Conservation (phyloP, 305 asterid genomes). For the Solanum chacoense region DNA sequence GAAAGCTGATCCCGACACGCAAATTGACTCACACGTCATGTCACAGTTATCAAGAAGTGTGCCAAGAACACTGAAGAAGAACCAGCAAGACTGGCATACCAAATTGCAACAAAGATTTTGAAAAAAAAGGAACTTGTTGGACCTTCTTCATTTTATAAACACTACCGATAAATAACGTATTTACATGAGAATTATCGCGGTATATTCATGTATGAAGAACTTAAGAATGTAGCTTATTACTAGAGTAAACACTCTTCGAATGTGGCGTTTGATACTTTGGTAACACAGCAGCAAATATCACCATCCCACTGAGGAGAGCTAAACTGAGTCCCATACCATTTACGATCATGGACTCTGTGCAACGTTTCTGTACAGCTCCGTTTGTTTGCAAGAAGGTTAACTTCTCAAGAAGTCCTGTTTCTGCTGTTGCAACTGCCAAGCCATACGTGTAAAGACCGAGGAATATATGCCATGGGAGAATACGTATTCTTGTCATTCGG, state of each 20-base stretch:
- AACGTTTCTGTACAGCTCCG: conserved; percentile 40
- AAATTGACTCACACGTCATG: neutral
- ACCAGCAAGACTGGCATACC: neutral
- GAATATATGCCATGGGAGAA: conserved; percentile 82
- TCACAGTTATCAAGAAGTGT: neutral
- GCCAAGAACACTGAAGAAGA: neutral
- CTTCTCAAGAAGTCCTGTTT: conserved; percentile 82
- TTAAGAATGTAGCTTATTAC: conserved; percentile 20
- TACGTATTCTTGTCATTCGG: conserved; percentile 38
- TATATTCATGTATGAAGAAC: neutral
- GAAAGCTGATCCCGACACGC: neutral
- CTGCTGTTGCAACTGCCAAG: conserved; percentile 70
- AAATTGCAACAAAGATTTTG: neutral
- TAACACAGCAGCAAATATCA: conserved; percentile 50
- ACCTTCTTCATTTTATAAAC: neutral
- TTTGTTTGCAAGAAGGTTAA: conserved; percentile 55
- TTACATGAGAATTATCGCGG: neutral
- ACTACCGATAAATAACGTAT: neutral
- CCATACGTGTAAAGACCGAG: conserved; percentile 73
- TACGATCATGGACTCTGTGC: conserved; percentile 51
- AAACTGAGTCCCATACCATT: conserved; percentile 71
- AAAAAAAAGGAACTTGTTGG: neutral
- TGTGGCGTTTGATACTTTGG: conserved; percentile 31
- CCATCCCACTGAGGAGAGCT: conserved; percentile 56
- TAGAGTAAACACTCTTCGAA: conserved; percentile 19